These are phyloP conservation scores for Hymenoscyphus infarciens DNA, from an alignment of 2,329 filamentous ascomycete species.

Conservation along the genomic window DNA sequence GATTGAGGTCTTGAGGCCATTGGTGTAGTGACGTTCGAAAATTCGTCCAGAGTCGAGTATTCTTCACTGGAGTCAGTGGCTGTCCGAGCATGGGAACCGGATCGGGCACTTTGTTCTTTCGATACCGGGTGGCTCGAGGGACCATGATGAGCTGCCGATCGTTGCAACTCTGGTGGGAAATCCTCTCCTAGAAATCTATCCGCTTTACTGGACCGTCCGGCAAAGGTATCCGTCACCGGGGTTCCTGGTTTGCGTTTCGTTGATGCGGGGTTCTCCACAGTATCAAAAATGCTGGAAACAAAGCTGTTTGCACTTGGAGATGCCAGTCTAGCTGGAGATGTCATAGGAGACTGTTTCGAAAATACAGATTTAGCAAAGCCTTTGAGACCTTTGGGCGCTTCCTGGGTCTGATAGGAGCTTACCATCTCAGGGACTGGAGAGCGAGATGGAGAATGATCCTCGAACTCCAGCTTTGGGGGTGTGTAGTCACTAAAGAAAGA, in stretches of 20 bases:
- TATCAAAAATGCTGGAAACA: constrained; percentile 15
- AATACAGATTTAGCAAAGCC: constrained; percentile 17
- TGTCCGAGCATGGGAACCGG: constrained; percentile 16
- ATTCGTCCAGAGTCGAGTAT: constrained; percentile 28
- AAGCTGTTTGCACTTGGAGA: constrained; percentile 8
- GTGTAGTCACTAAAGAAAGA: constrained; percentile 18
- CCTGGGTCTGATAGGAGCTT: constrained; percentile 5
- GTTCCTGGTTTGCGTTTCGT: constrained; percentile 4
- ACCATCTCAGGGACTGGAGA: constrained; percentile 10
- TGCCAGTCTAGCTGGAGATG: not conserved
- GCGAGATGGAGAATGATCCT: constrained; percentile 9
- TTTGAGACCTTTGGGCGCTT: constrained; percentile 14
- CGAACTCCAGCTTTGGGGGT: constrained; percentile 13
- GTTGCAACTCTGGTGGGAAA: constrained; percentile 2
- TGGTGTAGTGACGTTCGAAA: constrained; percentile 31
- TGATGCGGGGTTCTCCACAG: constrained; percentile 7
- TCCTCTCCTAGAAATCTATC: constrained; percentile 13
- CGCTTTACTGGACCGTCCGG: constrained; percentile 3
- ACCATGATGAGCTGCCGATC: not conserved
- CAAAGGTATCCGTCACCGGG: not conserved
- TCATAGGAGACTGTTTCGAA: constrained; percentile 8
- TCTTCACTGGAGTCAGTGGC: constrained; percentile 31
- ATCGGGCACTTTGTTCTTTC: constrained; percentile 7
- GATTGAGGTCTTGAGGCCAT: constrained; percentile 30
- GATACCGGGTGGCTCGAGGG: not conserved